Conservation (phyloP, 768 basidiomycete genomes). For the Termitomyces heimii region DNA sequence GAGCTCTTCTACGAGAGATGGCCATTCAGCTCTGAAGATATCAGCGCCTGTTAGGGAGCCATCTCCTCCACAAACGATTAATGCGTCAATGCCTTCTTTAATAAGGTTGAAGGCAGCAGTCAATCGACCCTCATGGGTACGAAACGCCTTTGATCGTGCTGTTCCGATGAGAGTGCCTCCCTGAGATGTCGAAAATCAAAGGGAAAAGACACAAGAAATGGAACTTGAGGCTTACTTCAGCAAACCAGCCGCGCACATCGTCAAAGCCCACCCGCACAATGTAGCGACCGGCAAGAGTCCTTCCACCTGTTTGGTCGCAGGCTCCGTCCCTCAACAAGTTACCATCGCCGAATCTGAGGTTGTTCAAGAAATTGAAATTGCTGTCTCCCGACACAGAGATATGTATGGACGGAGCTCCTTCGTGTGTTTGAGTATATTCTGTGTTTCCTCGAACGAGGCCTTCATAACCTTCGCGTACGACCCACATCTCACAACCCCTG, state of each 20-base stretch:
- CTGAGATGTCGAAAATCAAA: constrained; percentile 27
- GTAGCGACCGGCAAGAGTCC: constrained; percentile 82
- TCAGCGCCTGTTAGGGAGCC: constrained; percentile 97
- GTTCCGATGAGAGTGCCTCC: constrained; percentile 97
- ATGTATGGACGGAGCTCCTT: constrained; percentile 7
- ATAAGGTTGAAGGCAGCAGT: constrained; percentile 87
- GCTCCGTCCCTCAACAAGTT: constrained; percentile 75
- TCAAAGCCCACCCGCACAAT: constrained; percentile 98
- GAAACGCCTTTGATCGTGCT: constrained; percentile 78
- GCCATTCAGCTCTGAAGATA: constrained; percentile 92
- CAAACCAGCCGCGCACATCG: constrained; percentile 93
- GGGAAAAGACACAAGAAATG: background rate
- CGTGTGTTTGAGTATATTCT: constrained; percentile 21
- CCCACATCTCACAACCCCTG: constrained; percentile 94
- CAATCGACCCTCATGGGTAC: constrained; percentile 81
- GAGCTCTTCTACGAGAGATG: constrained; percentile 66
- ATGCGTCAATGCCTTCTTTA: constrained; percentile 94
- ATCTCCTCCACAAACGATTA: constrained; percentile 97
- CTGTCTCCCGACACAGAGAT: constrained; percentile 8
- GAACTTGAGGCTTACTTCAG: constrained; percentile 48
- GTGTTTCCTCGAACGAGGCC: constrained; percentile 91
- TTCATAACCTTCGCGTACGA: constrained; percentile 98
- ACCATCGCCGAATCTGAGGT: constrained; percentile 81
- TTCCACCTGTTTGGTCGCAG: constrained; percentile 60
- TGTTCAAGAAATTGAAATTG: constrained; percentile 43